Percentiles rank a stretch among this genome's conserved stretches.
Conservation (phyloP, 1,284 basidiomycete genomes). For the Cutaneotrichosporon cutaneum region DNA sequence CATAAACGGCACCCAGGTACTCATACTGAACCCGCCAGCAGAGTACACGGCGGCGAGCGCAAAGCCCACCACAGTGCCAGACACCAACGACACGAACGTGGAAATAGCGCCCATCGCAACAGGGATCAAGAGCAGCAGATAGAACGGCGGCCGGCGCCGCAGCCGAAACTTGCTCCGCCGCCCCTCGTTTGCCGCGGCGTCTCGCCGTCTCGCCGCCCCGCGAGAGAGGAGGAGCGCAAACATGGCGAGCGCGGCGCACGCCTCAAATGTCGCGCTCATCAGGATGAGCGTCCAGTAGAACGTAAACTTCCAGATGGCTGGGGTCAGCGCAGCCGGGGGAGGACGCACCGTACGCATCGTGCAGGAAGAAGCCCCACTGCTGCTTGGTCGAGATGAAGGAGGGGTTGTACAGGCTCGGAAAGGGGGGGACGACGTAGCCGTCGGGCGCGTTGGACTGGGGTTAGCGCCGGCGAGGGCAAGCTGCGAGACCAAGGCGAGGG, state of each 20-base stretch:
- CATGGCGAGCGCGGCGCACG: constrained; percentile 67
- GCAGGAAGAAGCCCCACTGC: constrained; percentile 47
- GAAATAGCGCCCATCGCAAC: constrained; percentile 52
- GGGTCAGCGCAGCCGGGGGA: constrained; percentile 5
- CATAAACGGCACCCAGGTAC: constrained; percentile 82
- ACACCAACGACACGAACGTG: constrained; percentile 64
- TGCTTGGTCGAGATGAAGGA: constrained; percentile 43
- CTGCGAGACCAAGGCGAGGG: too few species aligned
- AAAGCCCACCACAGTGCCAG: constrained; percentile 70
- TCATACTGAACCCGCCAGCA: constrained; percentile 70
- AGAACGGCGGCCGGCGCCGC: constrained; percentile 40
- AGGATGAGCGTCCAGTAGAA: constrained; percentile 80
- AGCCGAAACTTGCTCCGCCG: constrained; percentile 3
- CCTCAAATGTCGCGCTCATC: constrained; percentile 66
- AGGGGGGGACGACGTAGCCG: constrained; percentile 49
- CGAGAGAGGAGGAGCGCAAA: constrained; percentile 63
- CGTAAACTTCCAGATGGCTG: constrained; percentile 78
- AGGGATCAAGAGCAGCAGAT: constrained; percentile 41
- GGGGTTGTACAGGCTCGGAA: constrained; percentile 59
- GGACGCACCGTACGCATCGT: constrained; percentile 52
- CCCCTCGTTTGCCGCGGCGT: not conserved
- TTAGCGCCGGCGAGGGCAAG: too few species aligned
- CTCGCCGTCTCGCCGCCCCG: not conserved
- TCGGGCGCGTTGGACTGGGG: constrained; percentile 26
- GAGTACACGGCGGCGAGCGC: constrained; percentile 67